These are phyloP conservation scores for Penicillium psychrofluorescens DNA, from an alignment of 495 filamentous ascomycete genomes.

Conservation along the genomic window DNA sequence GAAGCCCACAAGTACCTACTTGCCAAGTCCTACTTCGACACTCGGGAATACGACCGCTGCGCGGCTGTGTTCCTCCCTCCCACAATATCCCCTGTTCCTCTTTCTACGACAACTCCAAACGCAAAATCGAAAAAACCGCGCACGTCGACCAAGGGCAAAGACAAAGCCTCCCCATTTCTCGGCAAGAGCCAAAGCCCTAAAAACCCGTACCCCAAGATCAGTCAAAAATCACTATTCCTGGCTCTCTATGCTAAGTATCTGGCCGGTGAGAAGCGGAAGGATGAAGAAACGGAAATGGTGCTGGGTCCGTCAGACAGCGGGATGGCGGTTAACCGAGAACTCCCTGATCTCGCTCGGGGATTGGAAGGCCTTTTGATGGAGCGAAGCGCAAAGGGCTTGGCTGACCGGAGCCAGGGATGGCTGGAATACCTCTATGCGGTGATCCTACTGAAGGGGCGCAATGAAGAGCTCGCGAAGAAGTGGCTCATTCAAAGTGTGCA, in stretches of 20 bases:
- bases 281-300: slow-evolving; percentile 97
- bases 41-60: slow-evolving; percentile 90
- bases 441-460: slow-evolving; percentile 83
- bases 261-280: slow-evolving; percentile 89
- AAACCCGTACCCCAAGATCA: slow-evolving; percentile 51
- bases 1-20: slow-evolving; percentile 81
- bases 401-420: slow-evolving; percentile 75
- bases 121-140: slow-evolving; percentile 29
- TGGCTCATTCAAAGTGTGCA: slow-evolving; percentile 82
- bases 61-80: slow-evolving; percentile 82
- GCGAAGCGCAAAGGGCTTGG: slow-evolving; percentile 47
- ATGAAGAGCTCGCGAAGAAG: slow-evolving; percentile 70
- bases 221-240: slow-evolving; percentile 88
- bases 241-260: slow-evolving; percentile 88
- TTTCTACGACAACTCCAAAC: slow-evolving; percentile 40
- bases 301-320: slow-evolving; percentile 87
- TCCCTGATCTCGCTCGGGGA: slow-evolving; percentile 63
- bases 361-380: slow-evolving; percentile 71
- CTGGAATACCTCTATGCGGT: slow-evolving; percentile 95
- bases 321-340: slow-evolving; percentile 72
- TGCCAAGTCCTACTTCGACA: slow-evolving; percentile 93
- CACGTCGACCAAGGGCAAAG: slow-evolving; percentile 49
- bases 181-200: slow-evolving; percentile 18
- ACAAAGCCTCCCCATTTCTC: slow-evolving; percentile 33
- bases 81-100: slow-evolving; percentile 54